Evolutionary conservation across 1,284 basidiomycete species (phyloP), one percentile per base, ranked within the genome.

Genomic region (Cryptococcus hybrid): DNA sequence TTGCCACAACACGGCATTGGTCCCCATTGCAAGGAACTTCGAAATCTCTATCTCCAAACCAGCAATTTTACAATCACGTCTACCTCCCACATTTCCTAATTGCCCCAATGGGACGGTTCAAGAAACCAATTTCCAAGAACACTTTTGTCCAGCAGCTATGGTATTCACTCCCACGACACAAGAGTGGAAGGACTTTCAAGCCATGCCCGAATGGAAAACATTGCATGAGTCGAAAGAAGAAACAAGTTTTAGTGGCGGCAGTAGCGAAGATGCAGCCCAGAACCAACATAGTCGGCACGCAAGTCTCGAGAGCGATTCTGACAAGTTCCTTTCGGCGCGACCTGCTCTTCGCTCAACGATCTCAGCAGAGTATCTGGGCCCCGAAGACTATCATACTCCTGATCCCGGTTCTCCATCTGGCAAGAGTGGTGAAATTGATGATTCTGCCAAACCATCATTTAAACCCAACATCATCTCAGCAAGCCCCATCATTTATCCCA

Each of bases 91-190:
- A 0, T 75, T 75, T 48, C 69, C 70, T 8, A 42, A 59, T 30
- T n/a, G 35, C 47, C 35, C 30, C 46, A 46, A 37, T 24, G 54
- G 56, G 18, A 37, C 56, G 5, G 59, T 55, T 48, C 59, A 60
- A 7, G 64, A 60, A 43, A 44, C 46, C 24, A 39, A 54, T 7
- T 11, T 54, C n/a, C 12, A 11, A 5, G 49, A 49, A 13, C 45
- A 59, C 34, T 57, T 51, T 51, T 56, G 46, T 1, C 59, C 57
- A 3, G 56, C 65, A 2, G 69, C 74, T 56, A 75, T 79, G 38
- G 73, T 79, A n/a, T 68, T 79, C 8, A 79, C 78, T 3, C 78
- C 78, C 13, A 79, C 78, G 5, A 79, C 78, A 0, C 74, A 78
- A 48, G 77, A 78, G 55, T 79, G 78, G 78, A 68, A 68, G 9